Evolutionary conservation across 1,284 basidiomycete species (phyloP).

Genomic region (Ganoderma lucidum): DNA sequence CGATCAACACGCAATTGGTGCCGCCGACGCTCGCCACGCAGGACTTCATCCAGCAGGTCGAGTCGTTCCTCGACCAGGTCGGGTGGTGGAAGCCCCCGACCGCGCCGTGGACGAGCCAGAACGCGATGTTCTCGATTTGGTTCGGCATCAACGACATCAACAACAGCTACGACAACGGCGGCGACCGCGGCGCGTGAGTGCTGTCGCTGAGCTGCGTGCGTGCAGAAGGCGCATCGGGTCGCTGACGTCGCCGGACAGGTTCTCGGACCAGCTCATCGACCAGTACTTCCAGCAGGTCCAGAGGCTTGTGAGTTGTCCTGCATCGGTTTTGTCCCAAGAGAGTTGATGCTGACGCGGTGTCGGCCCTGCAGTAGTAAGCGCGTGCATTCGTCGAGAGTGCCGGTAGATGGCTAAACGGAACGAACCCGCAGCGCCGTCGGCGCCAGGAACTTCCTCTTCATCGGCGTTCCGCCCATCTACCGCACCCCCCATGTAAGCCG

Average conservation of each 20-base stretch:
- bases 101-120: constrained; percentile 59
- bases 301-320: constrained; percentile 52
- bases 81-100: constrained; percentile 53
- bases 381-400: constrained; percentile 30
- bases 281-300: constrained; percentile 62
- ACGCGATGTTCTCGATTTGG: constrained; percentile 64
- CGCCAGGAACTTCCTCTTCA: constrained; percentile 65
- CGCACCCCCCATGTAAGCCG: background rate
- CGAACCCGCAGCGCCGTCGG: constrained; percentile 49
- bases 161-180: constrained; percentile 54
- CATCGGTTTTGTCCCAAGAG: too few species aligned
- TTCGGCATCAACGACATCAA: constrained; percentile 72
- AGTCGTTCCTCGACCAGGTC: constrained; percentile 54
- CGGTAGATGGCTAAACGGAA: background rate
- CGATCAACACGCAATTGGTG: constrained; percentile 61
- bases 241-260: constrained; percentile 42
- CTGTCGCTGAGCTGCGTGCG: background rate
- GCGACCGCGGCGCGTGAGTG: constrained; percentile 56
- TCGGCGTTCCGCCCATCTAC: constrained; percentile 55
- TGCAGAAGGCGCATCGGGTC: background rate
- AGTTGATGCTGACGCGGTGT: too few species aligned
- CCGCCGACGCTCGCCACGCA: constrained; percentile 56
- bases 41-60: constrained; percentile 61
- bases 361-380: constrained; percentile 34
- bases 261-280: constrained; percentile 56